Evolutionary conservation across 768 basidiomycete species (phyloP).

Genomic region (Lactarius indigo): DNA sequence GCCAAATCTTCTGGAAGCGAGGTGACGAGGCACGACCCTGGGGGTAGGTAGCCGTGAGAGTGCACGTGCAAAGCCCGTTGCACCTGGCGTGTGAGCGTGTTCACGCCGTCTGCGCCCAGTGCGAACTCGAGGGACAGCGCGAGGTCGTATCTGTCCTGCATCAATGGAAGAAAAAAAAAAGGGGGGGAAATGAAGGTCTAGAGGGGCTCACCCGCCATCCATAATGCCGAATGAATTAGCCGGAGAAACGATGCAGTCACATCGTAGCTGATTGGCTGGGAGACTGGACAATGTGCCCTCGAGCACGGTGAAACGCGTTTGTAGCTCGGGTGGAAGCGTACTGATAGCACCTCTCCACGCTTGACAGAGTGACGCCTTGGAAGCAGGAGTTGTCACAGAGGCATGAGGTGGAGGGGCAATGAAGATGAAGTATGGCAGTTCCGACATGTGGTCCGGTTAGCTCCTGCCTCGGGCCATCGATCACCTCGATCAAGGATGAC

Average conservation of each 20-base stretch:
- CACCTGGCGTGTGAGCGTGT: conserved; percentile 13
- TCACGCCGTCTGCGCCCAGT: neutral
- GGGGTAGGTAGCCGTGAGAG: conserved; percentile 15
- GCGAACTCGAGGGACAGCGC: conserved; percentile 15
- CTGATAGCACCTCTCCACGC: conserved; percentile 6
- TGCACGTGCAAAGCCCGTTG: conserved; percentile 9
- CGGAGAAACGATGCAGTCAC: conserved; percentile 24
- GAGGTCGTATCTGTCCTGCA: conserved; percentile 15
- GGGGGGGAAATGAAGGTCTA: neutral
- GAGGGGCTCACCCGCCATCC: conserved; percentile 20
- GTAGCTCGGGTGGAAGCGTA: conserved; percentile 3
- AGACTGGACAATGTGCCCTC: conserved; percentile 11
- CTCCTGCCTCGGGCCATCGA: neutral
- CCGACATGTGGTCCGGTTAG: neutral
- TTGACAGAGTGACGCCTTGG: neutral
- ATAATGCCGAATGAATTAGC: conserved; percentile 23
- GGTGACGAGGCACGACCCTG: conserved; percentile 17
- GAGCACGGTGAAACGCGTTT: conserved; percentile 19
- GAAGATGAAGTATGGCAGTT: conserved; percentile 12
- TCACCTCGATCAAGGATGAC: neutral
- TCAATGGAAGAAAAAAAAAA: neutral
- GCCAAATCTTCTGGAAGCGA: conserved; percentile 1
- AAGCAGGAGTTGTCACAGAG: neutral
- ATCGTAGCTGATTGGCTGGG: neutral
- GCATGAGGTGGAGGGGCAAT: conserved; percentile 10